These are phyloP conservation scores for Schizochytrium sp. DNA, from an alignment of 108 stramenopile genomes.

Conservation along the genomic window DNA sequence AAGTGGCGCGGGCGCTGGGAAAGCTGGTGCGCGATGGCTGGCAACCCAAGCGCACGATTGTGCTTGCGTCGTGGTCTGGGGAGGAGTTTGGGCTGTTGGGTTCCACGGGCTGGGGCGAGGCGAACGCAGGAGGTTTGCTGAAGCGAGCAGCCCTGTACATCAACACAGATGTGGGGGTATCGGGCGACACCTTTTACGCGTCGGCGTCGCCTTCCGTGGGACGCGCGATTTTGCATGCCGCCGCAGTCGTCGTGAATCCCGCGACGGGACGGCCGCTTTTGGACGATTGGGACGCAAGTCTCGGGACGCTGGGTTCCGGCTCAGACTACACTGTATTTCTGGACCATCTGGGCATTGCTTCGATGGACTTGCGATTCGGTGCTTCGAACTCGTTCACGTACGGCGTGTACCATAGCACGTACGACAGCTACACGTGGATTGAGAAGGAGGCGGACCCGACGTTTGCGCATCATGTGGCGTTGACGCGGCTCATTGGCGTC, in stretches of 20 bases:
- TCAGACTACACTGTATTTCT: constrained; percentile 63
- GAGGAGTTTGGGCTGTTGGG: constrained; percentile 61
- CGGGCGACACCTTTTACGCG: constrained; percentile 37
- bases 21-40: constrained; percentile 39
- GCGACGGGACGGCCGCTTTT: constrained; percentile 20
- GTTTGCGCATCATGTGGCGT: constrained; percentile 39
- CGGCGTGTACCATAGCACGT: constrained; percentile 60
- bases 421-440: constrained; percentile 58
- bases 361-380: constrained; percentile 44
- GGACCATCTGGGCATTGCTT: constrained; percentile 57
- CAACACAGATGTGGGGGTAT: constrained; percentile 57
- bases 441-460: constrained; percentile 34
- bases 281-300: constrained; percentile 32
- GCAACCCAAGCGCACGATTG: constrained; percentile 49
- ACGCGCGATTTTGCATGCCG: constrained; percentile 25
- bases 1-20: constrained; percentile 53
- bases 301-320: constrained; percentile 51
- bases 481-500: constrained; percentile 54
- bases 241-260: constrained; percentile 29
- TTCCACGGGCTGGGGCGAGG: constrained; percentile 62
- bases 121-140: constrained; percentile 30
- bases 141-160: constrained; percentile 44
- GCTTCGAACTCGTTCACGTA: constrained; percentile 29
- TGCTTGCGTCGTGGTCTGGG: constrained; percentile 57
- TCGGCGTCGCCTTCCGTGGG: constrained; percentile 48